A percentile compares a stretch with the other conserved stretches of the same genome.
These are phyloP conservation scores for Pichia cactophila DNA, from an alignment of 1,139 yeast genomes.

Conservation along the genomic window DNA sequence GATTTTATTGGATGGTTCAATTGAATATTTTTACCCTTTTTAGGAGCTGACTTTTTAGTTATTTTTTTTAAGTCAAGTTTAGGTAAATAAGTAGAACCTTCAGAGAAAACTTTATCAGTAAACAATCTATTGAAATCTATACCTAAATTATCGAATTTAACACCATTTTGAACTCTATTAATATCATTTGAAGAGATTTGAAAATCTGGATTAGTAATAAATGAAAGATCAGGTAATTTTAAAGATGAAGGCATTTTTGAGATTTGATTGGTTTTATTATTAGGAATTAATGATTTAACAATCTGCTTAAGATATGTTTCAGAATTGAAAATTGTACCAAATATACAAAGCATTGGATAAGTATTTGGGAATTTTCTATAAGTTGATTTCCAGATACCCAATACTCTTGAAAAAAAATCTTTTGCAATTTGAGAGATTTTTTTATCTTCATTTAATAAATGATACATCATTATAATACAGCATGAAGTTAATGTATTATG, in stretches of 20 bases:
- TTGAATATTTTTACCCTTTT: not conserved
- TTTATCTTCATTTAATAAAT: conserved; percentile 29
- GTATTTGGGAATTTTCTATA: conserved; percentile 29
- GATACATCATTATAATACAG: conserved; percentile 65
- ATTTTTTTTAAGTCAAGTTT: conserved; percentile 14
- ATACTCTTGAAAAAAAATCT: conserved; percentile 18
- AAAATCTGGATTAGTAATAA: conserved; percentile 11
- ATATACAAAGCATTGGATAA: conserved; percentile 20
- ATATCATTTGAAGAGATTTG: not conserved
- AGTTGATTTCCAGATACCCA: conserved; percentile 17
- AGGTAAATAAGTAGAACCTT: conserved; percentile 25
- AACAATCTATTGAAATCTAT: conserved; percentile 20
- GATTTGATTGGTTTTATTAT: not conserved
- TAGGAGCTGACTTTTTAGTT: not conserved
- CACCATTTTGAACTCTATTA: conserved; percentile 5
- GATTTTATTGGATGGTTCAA: not conserved
- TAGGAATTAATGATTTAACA: conserved; percentile 16
- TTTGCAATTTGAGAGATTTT: conserved; percentile 23
- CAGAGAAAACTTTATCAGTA: conserved; percentile 31
- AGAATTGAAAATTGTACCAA: conserved; percentile 20
- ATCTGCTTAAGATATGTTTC: conserved; percentile 28
- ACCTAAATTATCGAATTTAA: conserved; percentile 15
- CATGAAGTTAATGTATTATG: conserved; percentile 56
- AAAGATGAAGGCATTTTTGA: conserved; percentile 1
- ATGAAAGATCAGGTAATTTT: conserved; percentile 13